phyloP scores from a whole-genome alignment of 2,329 filamentous ascomycete genomes.

The Hypoxylon sp. region DNA sequence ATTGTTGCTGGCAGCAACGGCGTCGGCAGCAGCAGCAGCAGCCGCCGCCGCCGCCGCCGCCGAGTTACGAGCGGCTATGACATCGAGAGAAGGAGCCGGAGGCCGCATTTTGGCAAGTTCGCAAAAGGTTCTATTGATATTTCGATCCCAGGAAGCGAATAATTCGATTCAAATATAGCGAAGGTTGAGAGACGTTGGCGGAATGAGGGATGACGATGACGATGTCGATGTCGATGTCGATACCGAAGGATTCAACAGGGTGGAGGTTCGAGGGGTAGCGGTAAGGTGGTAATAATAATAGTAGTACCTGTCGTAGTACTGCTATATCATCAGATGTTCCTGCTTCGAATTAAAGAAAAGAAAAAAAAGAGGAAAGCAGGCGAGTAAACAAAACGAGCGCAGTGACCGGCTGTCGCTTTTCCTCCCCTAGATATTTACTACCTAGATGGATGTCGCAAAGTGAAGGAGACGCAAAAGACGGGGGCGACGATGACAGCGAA shows the following conservation, averaged over 20 bases:
- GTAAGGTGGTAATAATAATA: constrained; percentile 13
- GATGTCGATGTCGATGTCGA: constrained; percentile 1
- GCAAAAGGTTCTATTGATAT: not conserved
- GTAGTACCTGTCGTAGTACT: not conserved
- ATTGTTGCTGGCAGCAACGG: constrained; percentile 20
- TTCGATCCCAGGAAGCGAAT: not conserved
- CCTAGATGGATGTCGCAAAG: constrained; percentile 12
- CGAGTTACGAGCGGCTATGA: constrained; percentile 49
- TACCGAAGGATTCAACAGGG: constrained; percentile 21
- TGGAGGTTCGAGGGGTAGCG: constrained; percentile 28
- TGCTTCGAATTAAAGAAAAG: not conserved
- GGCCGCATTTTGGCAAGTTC: constrained; percentile 42
- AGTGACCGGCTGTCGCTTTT: constrained; percentile 22
- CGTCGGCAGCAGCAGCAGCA: constrained; percentile 20
- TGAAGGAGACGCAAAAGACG: constrained; percentile 1
- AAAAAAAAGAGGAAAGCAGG: not conserved
- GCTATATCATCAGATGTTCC: constrained; percentile 8
- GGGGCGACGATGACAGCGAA: constrained; percentile 21
- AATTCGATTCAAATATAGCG: not conserved
- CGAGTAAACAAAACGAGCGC: constrained; percentile 13
- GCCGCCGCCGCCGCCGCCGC: constrained; percentile 20
- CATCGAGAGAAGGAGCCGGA: constrained; percentile 51
- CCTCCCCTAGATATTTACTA: constrained; percentile 1
- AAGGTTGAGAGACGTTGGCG: constrained; percentile 3
- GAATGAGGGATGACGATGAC: constrained; percentile 14